Conservation (phyloP, 306 rosid genomes). For the Castanospermum australe region DNA sequence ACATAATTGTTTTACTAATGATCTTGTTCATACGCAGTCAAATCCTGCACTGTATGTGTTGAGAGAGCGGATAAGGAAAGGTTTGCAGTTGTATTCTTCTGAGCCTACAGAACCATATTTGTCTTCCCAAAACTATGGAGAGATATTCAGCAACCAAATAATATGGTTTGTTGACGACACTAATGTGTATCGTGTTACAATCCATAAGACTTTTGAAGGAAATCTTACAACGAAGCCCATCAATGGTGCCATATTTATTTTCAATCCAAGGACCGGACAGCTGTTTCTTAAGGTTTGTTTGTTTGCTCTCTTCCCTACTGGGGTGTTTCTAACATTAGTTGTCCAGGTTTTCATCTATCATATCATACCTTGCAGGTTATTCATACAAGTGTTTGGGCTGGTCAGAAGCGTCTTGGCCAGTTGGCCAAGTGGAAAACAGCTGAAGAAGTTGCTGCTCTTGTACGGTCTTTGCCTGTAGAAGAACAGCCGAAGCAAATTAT, state of each 20-base stretch:
- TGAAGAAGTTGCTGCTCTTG: slow-evolving; percentile 99
- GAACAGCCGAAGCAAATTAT: slow-evolving; percentile 98
- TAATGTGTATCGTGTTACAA: slow-evolving; percentile 96
- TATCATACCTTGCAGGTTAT: slow-evolving; percentile 66
- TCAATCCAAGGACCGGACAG: slow-evolving; percentile 98
- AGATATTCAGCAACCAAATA: slow-evolving; percentile 98
- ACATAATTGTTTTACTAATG: slow-evolving; percentile 12
- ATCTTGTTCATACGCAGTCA: slow-evolving; percentile 63
- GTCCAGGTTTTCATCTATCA: background rate
- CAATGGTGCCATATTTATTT: slow-evolving; percentile 95
- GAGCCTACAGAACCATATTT: slow-evolving; percentile 99
- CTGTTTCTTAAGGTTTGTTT: slow-evolving; percentile 81
- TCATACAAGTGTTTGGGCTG: slow-evolving; percentile 99
- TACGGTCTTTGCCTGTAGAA: slow-evolving; percentile 95
- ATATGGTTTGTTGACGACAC: slow-evolving; percentile 99
- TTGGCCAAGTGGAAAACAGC: slow-evolving; percentile 99
- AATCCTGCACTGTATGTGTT: slow-evolving; percentile 97
- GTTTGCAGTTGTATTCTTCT: slow-evolving; percentile 95
- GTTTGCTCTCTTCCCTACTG: background rate
- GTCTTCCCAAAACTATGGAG: slow-evolving; percentile 98
- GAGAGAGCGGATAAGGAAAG: slow-evolving; percentile 98
- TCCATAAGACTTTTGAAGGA: slow-evolving; percentile 98
- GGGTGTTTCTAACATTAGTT: background rate
- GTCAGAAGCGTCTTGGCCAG: slow-evolving; percentile 99
- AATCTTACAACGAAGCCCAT: slow-evolving; percentile 98